A percentile compares a stretch with the other conserved stretches of the same genome.
Conservation (phyloP, 768 basidiomycete species). For the Macrolepiota fuliginosa region DNA sequence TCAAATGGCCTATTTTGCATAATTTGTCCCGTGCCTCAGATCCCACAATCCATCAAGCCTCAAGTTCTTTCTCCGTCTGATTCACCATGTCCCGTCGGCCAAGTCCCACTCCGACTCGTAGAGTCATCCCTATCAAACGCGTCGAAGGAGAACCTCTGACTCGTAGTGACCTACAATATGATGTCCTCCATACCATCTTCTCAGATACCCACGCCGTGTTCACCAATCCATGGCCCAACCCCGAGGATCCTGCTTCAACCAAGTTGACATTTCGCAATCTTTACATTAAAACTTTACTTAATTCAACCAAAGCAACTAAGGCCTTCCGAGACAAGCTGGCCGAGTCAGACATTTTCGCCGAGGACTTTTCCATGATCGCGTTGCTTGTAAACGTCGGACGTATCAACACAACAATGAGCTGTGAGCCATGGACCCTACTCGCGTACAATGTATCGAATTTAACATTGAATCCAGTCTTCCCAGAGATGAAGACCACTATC, state of each 20-base stretch:
- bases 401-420: slow-evolving; percentile 82
- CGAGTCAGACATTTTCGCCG: slow-evolving; percentile 55
- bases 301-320: slow-evolving; percentile 67
- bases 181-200: slow-evolving; percentile 78
- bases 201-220: slow-evolving; percentile 58
- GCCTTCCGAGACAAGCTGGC: slow-evolving; percentile 69
- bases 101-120: slow-evolving; percentile 37
- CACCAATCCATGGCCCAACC: slow-evolving; percentile 40
- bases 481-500: slow-evolving; percentile 76
- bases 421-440: slow-evolving; percentile 39
- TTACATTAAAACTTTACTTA: slow-evolving; percentile 47
- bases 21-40: not conserved
- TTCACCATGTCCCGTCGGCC: slow-evolving; percentile 33
- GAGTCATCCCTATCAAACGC: slow-evolving; percentile 47
- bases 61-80: slow-evolving; percentile 4
- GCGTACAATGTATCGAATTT: slow-evolving; percentile 3
- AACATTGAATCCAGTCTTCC: slow-evolving; percentile 51
- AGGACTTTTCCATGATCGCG: slow-evolving; percentile 73
- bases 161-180: slow-evolving; percentile 71
- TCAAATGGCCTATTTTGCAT: not conserved
- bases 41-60: not conserved
- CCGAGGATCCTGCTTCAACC: slow-evolving; percentile 17
- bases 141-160: slow-evolving; percentile 66
- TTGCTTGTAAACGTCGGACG: slow-evolving; percentile 77
- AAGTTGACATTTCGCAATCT: slow-evolving; percentile 61